Evolutionary conservation across 2,329 filamentous ascomycete genomes (phyloP), one percentile per base, ranked within the genome.

Genomic region (Venturia oleaginea): DNA sequence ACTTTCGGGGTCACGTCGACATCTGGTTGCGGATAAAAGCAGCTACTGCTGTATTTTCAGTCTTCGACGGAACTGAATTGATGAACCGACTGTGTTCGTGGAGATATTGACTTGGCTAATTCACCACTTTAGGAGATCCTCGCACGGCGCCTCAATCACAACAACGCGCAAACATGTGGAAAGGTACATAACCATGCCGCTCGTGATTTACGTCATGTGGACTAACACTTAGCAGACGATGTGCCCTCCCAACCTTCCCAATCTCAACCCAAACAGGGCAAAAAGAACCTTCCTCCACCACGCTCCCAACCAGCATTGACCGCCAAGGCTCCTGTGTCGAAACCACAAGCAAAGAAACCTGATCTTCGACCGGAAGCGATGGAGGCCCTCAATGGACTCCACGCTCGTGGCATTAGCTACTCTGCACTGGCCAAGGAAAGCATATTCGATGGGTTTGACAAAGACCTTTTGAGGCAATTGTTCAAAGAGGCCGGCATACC

Each of bases 401-500:
- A 62, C 10, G 60, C 60, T 17, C 60, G 54, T 24, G 60, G 60
- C 19, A 51, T 62, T 30, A 27, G 24, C 15, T 62, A 62, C n/a
- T 4, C 60, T 24, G 10, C n/a, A 42, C 60, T 62, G 24, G 24
- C 60, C 32, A 15, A 62, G 22, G 60, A 62, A 51, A 42, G 13
- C 32, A 42, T 37, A 10, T 48, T 62, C 42, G 60, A 62, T 48
- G 42, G 30, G 13, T 62, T 62, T 17, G 60, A 62, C 24, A 62
- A 51, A 27, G 30, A 62, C 30, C 32, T 46, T 30, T 48, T 62
- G 24, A 27, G 42, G 30, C 60, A 62, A 48, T 48, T 62, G 17
- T 62, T 46, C 19, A 48, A 42, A 37, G 24, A 46, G 17, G 40
- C 40, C 10, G 43, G 43, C 38, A 48, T 62, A 24, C 60, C 60